Conservation (phyloP, 495 filamentous ascomycete genomes). For the Podospora australis region DNA sequence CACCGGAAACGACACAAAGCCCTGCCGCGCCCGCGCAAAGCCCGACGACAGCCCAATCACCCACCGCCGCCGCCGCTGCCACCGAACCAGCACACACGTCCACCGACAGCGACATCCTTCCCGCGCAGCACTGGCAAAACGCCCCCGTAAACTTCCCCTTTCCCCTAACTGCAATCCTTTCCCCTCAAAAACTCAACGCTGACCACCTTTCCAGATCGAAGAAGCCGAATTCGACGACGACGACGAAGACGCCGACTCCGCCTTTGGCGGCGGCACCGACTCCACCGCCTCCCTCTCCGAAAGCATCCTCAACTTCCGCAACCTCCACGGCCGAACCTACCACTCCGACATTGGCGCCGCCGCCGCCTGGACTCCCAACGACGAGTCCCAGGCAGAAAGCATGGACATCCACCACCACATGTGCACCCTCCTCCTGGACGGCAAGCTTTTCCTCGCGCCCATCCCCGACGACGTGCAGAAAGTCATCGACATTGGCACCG, state of each 20-base stretch:
- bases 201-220: too few species aligned
- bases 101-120: too few species aligned
- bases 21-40: too few species aligned
- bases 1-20: too few species aligned
- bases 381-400: slow-evolving; percentile 28
- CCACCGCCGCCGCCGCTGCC: too few species aligned
- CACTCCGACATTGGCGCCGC: slow-evolving; percentile 28
- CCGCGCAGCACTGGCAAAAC: too few species aligned
- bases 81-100: too few species aligned
- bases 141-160: too few species aligned
- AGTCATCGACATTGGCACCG: slow-evolving; percentile 19
- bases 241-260: slow-evolving; percentile 4
- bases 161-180: too few species aligned
- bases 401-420: slow-evolving; percentile 34
- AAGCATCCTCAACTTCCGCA: slow-evolving; percentile 39
- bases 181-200: too few species aligned
- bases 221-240: too few species aligned
- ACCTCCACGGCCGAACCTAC: slow-evolving; percentile 33
- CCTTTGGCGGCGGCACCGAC: background rate
- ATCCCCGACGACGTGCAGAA: slow-evolving; percentile 22
- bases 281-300: slow-evolving; percentile 40
- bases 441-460: slow-evolving; percentile 35
- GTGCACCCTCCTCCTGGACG: slow-evolving; percentile 28
- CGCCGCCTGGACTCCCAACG: slow-evolving; percentile 32
- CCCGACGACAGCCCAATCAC: too few species aligned